Evolutionary conservation across 352 stramenopile genomes (phyloP).

Genomic region (Sclerospora graminicola): DNA sequence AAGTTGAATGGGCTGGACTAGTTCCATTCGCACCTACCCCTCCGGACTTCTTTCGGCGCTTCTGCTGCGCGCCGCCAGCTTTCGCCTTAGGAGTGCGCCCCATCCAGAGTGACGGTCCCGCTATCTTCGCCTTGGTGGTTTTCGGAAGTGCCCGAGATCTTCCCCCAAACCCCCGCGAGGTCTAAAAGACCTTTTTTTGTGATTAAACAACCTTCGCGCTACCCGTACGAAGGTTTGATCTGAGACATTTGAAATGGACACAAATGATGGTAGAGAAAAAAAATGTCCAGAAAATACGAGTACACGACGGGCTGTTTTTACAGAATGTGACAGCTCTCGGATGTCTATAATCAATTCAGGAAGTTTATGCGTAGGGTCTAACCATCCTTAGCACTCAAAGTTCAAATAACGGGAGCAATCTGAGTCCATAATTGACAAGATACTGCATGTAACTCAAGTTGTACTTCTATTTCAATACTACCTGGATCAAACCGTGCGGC

Average conservation of each 20-base stretch:
- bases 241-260: slow-evolving; percentile 24
- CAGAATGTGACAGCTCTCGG: no score
- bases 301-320: no score
- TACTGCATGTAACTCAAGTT: no score
- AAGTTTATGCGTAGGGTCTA: no score
- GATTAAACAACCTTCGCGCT: slow-evolving; percentile 8
- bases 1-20: slow-evolving; percentile 18
- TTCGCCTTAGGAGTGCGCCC: slow-evolving; percentile 25
- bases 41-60: slow-evolving; percentile 26
- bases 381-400: no score
- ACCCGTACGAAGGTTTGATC: slow-evolving; percentile 1
- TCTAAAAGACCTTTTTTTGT: slow-evolving; percentile 1
- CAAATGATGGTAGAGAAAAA: no score
- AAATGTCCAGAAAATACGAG: no score
- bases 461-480: no score
- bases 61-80: slow-evolving; percentile 12
- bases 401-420: no score
- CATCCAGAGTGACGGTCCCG: slow-evolving; percentile 28
- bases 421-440: no score
- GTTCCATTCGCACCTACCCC: slow-evolving; percentile 5
- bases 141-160: slow-evolving; percentile 26
- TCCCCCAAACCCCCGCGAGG: slow-evolving; percentile 11
- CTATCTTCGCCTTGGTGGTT: slow-evolving; percentile 7
- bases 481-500: no score
- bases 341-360: no score